Percentiles rank a stretch among this genome's conserved stretches.
phyloP scores from a whole-genome alignment of 345 rosid genomes.

The Draba incana region DNA sequence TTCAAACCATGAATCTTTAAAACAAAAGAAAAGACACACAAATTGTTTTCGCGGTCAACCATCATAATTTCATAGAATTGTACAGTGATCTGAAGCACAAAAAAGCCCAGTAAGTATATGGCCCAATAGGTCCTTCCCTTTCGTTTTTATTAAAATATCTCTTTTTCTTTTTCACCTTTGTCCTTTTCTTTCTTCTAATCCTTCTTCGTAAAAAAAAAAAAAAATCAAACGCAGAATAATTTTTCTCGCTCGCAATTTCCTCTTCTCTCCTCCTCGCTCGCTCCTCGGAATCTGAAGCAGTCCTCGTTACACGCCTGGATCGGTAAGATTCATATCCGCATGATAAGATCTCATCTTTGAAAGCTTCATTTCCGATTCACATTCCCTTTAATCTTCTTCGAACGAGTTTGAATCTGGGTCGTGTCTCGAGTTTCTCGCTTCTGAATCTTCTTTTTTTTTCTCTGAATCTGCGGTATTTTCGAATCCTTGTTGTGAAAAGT shows the following conservation, averaged over 20 bases:
- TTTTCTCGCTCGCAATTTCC: conserved; percentile 24
- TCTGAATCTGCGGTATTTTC: not conserved
- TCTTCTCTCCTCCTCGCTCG: conserved; percentile 20
- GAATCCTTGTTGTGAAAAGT: not conserved
- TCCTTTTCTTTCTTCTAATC: not conserved
- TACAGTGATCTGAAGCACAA: no score
- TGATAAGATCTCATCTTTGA: not conserved
- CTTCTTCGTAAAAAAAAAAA: not conserved
- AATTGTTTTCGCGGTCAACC: no score
- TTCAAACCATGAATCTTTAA: no score
- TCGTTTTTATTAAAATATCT: no score
- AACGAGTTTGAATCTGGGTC: conserved; percentile 15
- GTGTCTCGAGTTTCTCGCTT: not conserved
- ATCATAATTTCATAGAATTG: no score
- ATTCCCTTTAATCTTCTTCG: not conserved
- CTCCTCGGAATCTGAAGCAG: conserved; percentile 39
- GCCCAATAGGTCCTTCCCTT: no score
- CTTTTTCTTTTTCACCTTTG: no score
- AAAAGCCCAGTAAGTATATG: no score
- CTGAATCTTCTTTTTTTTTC: no score
- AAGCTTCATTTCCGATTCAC: conserved; percentile 10
- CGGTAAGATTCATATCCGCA: conserved; percentile 26
- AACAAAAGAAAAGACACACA: no score
- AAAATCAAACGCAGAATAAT: conserved; percentile 26
- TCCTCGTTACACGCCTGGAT: conserved; percentile 30